Percentiles rank a stretch among this genome's conserved stretches.
phyloP scores from a whole-genome alignment of 2,329 filamentous ascomycete genomes.

The Ceratocystis variospora region DNA sequence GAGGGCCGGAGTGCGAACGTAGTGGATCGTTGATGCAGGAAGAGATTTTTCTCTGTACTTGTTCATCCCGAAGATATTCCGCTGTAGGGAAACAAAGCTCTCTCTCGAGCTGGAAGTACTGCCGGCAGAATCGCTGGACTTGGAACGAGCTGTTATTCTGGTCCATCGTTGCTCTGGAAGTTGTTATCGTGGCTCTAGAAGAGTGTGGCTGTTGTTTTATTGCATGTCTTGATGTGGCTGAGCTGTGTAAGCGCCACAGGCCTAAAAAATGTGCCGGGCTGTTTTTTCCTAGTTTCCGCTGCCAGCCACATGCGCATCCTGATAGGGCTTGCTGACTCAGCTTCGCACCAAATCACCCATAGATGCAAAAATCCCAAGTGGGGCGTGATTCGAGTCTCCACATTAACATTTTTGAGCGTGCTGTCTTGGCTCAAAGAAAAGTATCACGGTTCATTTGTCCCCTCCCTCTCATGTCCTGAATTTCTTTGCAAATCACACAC shows the following conservation, averaged over 20 bases:
- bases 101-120: conserved; percentile 65
- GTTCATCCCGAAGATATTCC: conserved; percentile 42
- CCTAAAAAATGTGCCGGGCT: no score
- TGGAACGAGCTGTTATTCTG: conserved; percentile 9
- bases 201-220: background rate
- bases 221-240: background rate
- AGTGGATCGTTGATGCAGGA: background rate
- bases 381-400: background rate
- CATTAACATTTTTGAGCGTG: conserved; percentile 3
- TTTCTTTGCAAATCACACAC: conserved; percentile 23
- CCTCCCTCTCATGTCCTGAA: conserved; percentile 6
- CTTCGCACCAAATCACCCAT: background rate
- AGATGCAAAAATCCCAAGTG: conserved; percentile 5
- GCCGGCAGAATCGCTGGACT: conserved; percentile 45
- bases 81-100: conserved; percentile 50
- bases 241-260: background rate
- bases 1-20: conserved; percentile 32
- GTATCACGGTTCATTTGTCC: conserved; percentile 10
- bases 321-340: conserved; percentile 6
- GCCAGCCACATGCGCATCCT: background rate
- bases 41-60: conserved; percentile 38
- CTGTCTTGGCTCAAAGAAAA: conserved; percentile 10
- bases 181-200: background rate
- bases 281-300: background rate
- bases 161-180: background rate